These are phyloP conservation scores for Neurospora crassa DNA, from an alignment of 2,329 filamentous ascomycete species.

Conservation along the genomic window DNA sequence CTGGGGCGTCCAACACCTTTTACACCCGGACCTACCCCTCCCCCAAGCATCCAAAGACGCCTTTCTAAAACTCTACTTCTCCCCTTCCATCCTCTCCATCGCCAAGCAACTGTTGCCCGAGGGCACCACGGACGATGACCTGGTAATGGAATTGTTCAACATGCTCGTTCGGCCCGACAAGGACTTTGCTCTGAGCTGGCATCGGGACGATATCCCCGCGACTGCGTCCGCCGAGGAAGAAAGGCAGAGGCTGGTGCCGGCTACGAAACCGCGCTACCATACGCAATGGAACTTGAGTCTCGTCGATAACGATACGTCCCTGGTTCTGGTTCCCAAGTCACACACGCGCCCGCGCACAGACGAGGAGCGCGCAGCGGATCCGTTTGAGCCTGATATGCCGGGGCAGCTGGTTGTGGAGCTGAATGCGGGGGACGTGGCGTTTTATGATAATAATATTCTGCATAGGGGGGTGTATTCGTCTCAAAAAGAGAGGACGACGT, in stretches of 20 bases:
- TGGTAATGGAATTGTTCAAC: conserved; percentile 86
- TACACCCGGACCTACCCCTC: conserved; percentile 62
- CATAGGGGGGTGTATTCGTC: conserved; percentile 59
- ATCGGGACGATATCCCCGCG: conserved; percentile 73
- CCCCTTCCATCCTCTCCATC: conserved; percentile 49
- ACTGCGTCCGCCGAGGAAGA: conserved; percentile 59
- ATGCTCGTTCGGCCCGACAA: conserved; percentile 64
- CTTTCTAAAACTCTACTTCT: conserved; percentile 67
- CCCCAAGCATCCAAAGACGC: conserved; percentile 40
- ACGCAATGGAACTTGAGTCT: conserved; percentile 85
- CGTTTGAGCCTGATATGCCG: conserved; percentile 52
- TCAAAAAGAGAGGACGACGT: conserved; percentile 52
- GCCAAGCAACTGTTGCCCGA: conserved; percentile 51
- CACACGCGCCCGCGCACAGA: conserved; percentile 64
- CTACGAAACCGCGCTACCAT: conserved; percentile 31
- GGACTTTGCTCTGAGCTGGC: conserved; percentile 73
- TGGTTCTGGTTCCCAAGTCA: conserved; percentile 70
- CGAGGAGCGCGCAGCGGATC: conserved; percentile 55
- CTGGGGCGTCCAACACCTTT: conserved; percentile 81
- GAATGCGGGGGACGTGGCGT: conserved; percentile 67
- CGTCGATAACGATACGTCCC: conserved; percentile 55
- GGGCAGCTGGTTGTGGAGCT: conserved; percentile 58
- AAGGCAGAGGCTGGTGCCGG: conserved; percentile 43
- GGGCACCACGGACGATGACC: conserved; percentile 42
- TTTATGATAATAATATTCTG: conserved; percentile 86